phyloP scores from a whole-genome alignment of 1,139 yeast genomes.

The Tardiomyces digboiensis region DNA sequence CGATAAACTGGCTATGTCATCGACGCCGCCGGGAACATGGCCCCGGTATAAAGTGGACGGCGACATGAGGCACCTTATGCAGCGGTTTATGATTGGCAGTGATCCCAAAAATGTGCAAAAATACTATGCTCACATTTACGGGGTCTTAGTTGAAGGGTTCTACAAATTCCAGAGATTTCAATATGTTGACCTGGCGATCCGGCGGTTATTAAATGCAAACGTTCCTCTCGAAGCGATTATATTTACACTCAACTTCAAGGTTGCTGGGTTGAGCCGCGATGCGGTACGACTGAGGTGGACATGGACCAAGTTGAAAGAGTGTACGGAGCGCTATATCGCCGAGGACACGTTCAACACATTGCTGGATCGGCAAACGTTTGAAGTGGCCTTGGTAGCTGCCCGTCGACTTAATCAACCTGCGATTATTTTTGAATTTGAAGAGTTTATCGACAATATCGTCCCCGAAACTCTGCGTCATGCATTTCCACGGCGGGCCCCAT shows the following conservation, averaged over 20 bases:
- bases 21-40: background rate
- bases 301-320: slow-evolving; percentile 3
- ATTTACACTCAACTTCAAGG: slow-evolving; percentile 7
- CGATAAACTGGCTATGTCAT: background rate
- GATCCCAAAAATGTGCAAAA: background rate
- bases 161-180: slow-evolving; percentile 6
- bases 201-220: slow-evolving; percentile 1
- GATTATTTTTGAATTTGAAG: background rate
- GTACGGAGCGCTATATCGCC: background rate
- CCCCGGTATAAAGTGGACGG: background rate
- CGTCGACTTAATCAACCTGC: background rate
- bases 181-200: slow-evolving; percentile 3
- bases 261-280: slow-evolving; percentile 8
- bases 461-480: background rate
- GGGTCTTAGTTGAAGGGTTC: slow-evolving; percentile 9
- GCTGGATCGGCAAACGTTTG: background rate
- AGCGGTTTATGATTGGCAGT: background rate
- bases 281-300: slow-evolving; percentile 7
- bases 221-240: slow-evolving; percentile 1
- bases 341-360: background rate
- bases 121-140: background rate
- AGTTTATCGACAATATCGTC: background rate
- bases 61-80: background rate
- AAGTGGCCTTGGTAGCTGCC: background rate
- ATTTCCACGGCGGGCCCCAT: background rate